Conservation (phyloP, 176 grass and related monocot species). For the Panicum miliaceum region DNA sequence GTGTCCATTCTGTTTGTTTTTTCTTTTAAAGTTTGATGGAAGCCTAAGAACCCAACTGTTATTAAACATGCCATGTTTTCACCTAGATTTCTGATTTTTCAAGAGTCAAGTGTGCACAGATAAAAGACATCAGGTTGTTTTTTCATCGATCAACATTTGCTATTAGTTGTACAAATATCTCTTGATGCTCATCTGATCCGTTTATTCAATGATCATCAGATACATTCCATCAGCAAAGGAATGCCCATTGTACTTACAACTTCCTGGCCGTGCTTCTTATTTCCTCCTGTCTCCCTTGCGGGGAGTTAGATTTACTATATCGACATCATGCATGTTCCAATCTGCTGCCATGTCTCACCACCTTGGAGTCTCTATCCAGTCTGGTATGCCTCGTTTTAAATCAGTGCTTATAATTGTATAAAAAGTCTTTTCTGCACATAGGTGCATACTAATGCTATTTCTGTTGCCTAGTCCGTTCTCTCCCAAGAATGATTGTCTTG, state of each 20-base stretch:
- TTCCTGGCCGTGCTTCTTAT: no score
- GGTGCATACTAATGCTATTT: slow-evolving; percentile 28
- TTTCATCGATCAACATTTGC: neutral
- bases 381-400: no score
- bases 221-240: slow-evolving; percentile 92
- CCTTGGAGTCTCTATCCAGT: no score
- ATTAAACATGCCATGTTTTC: neutral
- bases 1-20: neutral
- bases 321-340: no score
- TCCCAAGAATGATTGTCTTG: slow-evolving; percentile 98
- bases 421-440: slow-evolving; percentile 23
- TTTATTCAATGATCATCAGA: slow-evolving; percentile 48
- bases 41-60: neutral
- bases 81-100: slow-evolving; percentile 30
- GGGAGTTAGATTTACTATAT: no score
- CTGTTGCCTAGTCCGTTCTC: slow-evolving; percentile 68
- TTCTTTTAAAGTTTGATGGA: neutral
- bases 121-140: slow-evolving; percentile 8
- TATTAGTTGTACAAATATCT: slow-evolving; percentile 23
- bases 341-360: no score
- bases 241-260: slow-evolving; percentile 89
- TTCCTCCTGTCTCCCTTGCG: no score
- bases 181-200: slow-evolving; percentile 20
- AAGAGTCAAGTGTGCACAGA: slow-evolving; percentile 22
- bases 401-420: no score